phyloP scores from a whole-genome alignment of 2,329 filamentous ascomycete genomes.

The Zarea fungicola region DNA sequence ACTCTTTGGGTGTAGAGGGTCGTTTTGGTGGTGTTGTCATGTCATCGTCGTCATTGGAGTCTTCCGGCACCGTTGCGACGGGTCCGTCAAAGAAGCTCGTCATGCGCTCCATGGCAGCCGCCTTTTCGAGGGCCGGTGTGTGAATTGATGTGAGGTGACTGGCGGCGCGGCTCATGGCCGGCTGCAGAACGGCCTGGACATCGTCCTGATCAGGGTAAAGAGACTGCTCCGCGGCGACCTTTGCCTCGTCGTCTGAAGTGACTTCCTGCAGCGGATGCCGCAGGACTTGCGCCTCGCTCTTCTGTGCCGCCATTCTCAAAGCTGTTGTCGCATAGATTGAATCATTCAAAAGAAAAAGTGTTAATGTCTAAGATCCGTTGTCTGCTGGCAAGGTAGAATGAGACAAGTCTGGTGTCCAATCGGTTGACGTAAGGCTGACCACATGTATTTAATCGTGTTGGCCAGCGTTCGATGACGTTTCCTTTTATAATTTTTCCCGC shows the following conservation, averaged over 20 bases:
- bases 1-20: not conserved
- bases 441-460: too few species aligned
- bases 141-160: conserved; percentile 49
- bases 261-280: not conserved
- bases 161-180: conserved; percentile 51
- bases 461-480: too few species aligned
- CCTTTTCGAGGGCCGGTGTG: conserved; percentile 55
- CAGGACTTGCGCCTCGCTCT: not conserved
- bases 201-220: conserved; percentile 47
- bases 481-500: too few species aligned
- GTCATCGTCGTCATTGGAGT: conserved; percentile 17
- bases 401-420: too few species aligned
- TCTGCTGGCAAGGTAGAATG: not conserved
- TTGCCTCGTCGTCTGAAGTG: conserved; percentile 14
- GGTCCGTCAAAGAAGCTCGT: conserved; percentile 22
- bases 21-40: conserved; percentile 2
- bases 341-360: not conserved
- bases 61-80: conserved; percentile 13
- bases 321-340: not conserved
- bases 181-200: conserved; percentile 55
- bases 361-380: not conserved
- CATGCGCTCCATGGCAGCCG: conserved; percentile 45
- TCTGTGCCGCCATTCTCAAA: conserved; percentile 1
- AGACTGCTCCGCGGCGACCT: conserved; percentile 29
- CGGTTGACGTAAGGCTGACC: too few species aligned